phyloP scores from a whole-genome alignment of 352 stramenopile genomes.

The Phytophthora ramorum region DNA sequence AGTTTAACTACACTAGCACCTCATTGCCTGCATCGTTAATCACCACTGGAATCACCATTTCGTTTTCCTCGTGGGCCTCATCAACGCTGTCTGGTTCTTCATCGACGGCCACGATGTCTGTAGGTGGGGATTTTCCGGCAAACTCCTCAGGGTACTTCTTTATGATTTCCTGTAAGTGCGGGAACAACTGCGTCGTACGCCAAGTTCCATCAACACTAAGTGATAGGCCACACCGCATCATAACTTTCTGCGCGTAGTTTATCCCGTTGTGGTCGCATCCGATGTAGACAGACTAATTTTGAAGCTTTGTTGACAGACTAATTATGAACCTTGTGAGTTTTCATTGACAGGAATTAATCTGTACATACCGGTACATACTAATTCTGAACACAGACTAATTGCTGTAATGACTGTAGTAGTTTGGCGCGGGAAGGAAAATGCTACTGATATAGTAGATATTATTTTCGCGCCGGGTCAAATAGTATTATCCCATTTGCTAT shows the following conservation, averaged over 20 bases:
- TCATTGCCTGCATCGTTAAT: not conserved
- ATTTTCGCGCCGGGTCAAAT: not conserved
- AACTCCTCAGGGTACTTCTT: not conserved
- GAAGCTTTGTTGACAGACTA: not conserved
- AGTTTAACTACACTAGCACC: not conserved
- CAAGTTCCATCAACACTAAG: too few species aligned
- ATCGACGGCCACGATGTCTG: not conserved
- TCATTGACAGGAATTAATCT: conserved; percentile 1
- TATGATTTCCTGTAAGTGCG: not conserved
- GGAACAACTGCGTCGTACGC: not conserved
- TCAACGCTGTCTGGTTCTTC: too few species aligned
- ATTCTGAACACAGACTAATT: conserved; percentile 11
- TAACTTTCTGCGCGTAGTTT: not conserved
- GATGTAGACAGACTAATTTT: not conserved
- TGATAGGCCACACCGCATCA: conserved; percentile 1
- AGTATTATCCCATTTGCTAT: not conserved
- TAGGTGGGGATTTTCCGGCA: not conserved
- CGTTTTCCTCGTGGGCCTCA: not conserved
- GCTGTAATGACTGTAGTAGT: conserved; percentile 1
- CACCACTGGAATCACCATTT: not conserved
- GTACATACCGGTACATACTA: too few species aligned
- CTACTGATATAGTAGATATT: conserved; percentile 1
- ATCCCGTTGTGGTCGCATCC: not conserved
- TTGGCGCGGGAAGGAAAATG: too few species aligned
- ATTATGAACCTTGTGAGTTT: conserved; percentile 1